Evolutionary conservation across 140 eudicot genomes (phyloP), one percentile per base, ranked within the genome.

Genomic region (Cichorium intybus): DNA sequence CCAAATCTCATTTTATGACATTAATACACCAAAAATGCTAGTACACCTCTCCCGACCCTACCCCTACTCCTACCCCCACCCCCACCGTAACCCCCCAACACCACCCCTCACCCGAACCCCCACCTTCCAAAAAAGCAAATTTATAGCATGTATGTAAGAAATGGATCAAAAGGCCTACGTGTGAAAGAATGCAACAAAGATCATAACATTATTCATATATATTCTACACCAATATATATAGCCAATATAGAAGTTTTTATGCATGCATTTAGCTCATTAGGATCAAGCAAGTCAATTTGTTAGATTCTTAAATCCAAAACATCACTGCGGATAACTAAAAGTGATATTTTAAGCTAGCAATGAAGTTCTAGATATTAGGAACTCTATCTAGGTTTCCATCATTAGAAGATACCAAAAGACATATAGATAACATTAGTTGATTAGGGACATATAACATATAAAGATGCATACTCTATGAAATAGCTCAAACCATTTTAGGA

Each of bases 281-380:
- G 21, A 24, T 54, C 34, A 50, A 49, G 70, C 34, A 65, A 65
- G 60, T 65, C 71, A 65, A 51, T 33, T 29, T 31, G 60, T 12
- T 28, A 10, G 23, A 31, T 49, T 65, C 50, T 29, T 55, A 55
- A 15, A 55, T 55, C 39, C 10, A 53, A 17, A 64, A 49, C n/a
- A 34, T 6, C 52, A 23, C 22, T 17, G 26, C 27, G 9, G 4
- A 15, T 50, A 49, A 37, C 50, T 18, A 49, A 24, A 67, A 54
- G 4, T 8, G 24, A 6, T 37, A 21, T 34, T 53, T 23, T 39
- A 67, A 34, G 72, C 7, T 52, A 52, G 56, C 41, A 62, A 62
- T 26, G 15, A 15, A 14, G 39, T 52, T 51, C 20, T 66, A 37
- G 5, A 37, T 52, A 20, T 37, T 66, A 51, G 37, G 37, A 50